Evolutionary conservation across 148 eudicot genomes (phyloP), one percentile per base, ranked within the genome.

Genomic region (Linanthus parryae): DNA sequence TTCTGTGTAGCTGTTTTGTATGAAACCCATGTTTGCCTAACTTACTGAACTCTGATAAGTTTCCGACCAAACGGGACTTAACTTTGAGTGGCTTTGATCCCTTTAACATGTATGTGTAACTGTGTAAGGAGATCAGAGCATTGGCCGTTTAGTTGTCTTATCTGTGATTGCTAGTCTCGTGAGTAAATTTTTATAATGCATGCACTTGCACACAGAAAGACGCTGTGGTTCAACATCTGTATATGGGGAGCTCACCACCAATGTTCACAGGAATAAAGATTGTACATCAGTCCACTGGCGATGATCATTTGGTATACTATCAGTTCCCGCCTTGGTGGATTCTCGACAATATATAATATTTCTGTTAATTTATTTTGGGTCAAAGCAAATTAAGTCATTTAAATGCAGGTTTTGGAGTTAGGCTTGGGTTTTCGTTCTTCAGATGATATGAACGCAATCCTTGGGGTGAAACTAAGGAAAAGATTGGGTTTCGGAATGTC

Each of bases 371-470:
- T 56, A 13, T 39, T 49, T n/a, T 28, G 12, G 27, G 54, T 21
- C 16, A 34, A 19, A 28, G 16, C 41, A 27, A 25, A 35, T 35
- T 20, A 16, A 23, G 50, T 44, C 40, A 8, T 43, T 29, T 57
- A 12, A 26, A 15, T 70, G 56, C 66, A 92, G 98, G 94, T 88
- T 36, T 64, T 94, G 68, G 96, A 88, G 72, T 70, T 88, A 25
- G 99, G 99, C 12, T 52, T 94, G 76, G 84, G 80, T 73, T 94
- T 84, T 60, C 71, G 72, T 53, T 80, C 91, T 13, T 91, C 88
- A 30, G 96, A 84, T 60, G 96, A 94, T 65, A 94, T 94, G 96
- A 82, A 78, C 67, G 95, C 88, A 37, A 64, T 94, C 44, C 85
- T 88, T 57, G 68, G 76, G 8, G 88, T 82, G 58, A 84, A 84